Base-by-base conservation (phyloP, 2,329 filamentous ascomycete genomes). In the Celoporthe dispersa region DNA sequence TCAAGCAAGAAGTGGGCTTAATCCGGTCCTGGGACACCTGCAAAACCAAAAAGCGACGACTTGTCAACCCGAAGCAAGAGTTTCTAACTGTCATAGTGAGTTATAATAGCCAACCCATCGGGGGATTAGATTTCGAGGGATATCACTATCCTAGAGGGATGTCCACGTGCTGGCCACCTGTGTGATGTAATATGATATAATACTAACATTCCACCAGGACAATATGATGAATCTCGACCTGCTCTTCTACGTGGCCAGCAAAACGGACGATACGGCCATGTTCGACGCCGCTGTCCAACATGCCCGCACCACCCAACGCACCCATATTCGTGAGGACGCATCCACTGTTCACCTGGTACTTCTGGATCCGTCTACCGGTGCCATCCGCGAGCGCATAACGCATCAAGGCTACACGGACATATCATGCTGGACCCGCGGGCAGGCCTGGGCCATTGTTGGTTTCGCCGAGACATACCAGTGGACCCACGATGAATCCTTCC, bases 371-470 rank as follows among this genome's bases (percentile, higher is more conserved):
- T 28, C 25, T 7, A 57, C 25, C 7, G 25, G 25, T 4, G 9
- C 53, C 12, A 19, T 57, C 80, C 81, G 81, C 68, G 75, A 77
- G 0, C 80, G 80, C n/a, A 78, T 84, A 68, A 86, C 84, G 0
- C 84, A 85, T 63, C 84, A 86, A 73, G 84, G 84, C 0, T 81
- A 80, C 73, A 75, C 74, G 1, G 81, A 85, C 66, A 74, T 74
- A 1, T 84, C 81, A 0, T 84, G 80, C 12, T 86, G 84, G 84
- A 77, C 80, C 6, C 79, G 84, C 3, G 84, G 84, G 0, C 84
- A 86, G 68, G 83, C 83, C 0, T 86, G 84, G 84, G 80, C 81
- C 0, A 82, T 86, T 2, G 78, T 81, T 63, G 84, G 84, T 0
- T 86, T 85, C 67, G 80, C 80, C 0, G 80, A 85, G 73, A 81